Evolutionary conservation across 2,329 filamentous ascomycete genomes (phyloP).

Genomic region (Pyrenophora graminea): DNA sequence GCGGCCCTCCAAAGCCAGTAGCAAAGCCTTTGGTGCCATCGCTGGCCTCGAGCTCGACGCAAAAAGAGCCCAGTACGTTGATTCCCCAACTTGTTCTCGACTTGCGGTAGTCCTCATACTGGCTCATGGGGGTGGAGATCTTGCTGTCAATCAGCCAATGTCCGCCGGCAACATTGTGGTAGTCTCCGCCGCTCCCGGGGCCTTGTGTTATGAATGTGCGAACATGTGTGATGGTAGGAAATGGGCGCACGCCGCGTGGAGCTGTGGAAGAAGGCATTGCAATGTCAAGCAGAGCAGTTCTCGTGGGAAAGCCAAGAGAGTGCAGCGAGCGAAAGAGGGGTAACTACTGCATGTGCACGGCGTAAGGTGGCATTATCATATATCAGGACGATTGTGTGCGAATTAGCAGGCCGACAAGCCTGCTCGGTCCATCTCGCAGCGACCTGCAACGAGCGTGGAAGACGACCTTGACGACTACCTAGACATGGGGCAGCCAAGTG

Average conservation of each 20-base stretch:
- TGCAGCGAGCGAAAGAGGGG: conserved; percentile 25
- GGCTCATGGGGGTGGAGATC: conserved; percentile 90
- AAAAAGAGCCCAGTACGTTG: conserved; percentile 91
- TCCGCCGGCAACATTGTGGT: conserved; percentile 82
- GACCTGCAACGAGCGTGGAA: conserved; percentile 25
- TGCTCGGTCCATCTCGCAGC: conserved; percentile 41
- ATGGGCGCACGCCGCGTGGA: conserved; percentile 50
- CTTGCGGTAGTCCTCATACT: conserved; percentile 84
- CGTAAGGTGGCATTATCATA: conserved; percentile 23
- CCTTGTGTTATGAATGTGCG: conserved; percentile 74
- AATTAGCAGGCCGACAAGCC: neutral
- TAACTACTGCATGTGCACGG: conserved; percentile 9
- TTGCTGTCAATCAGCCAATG: conserved; percentile 87
- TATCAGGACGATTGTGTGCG: conserved; percentile 22
- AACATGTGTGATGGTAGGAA: conserved; percentile 76
- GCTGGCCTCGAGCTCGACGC: conserved; percentile 83
- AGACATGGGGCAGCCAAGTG: conserved; percentile 21
- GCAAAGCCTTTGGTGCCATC: conserved; percentile 95
- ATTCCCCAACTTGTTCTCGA: conserved; percentile 94
- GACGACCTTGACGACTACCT: conserved; percentile 2
- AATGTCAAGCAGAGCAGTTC: conserved; percentile 7
- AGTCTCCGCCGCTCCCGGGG: conserved; percentile 63
- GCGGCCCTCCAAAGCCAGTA: conserved; percentile 90
- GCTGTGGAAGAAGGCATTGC: conserved; percentile 35
- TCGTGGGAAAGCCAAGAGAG: conserved; percentile 1